Percentiles rank a stretch among this genome's conserved stretches.
Evolutionary conservation across 768 basidiomycete genomes (phyloP).

Genomic region (Coprinopsis sp.): DNA sequence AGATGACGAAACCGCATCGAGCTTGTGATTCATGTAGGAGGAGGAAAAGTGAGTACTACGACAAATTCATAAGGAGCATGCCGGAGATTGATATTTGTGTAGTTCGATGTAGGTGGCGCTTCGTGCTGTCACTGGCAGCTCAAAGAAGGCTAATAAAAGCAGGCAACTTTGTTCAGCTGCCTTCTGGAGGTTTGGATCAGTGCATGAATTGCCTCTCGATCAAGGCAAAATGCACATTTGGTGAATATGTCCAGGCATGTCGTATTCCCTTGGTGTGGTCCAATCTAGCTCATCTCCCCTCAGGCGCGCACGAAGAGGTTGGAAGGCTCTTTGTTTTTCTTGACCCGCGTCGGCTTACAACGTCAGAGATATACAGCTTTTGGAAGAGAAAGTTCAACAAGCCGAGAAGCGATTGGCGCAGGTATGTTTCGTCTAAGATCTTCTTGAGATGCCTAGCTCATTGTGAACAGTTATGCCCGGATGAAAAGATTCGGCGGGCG

Average conservation of each 20-base stretch:
- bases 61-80: not conserved
- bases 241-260: constrained; percentile 61
- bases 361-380: constrained; percentile 38
- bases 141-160: not conserved
- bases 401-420: constrained; percentile 50
- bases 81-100: not conserved
- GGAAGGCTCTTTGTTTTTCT: not conserved
- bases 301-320: not conserved
- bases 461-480: too few species aligned
- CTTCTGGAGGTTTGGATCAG: constrained; percentile 22
- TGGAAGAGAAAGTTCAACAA: constrained; percentile 56
- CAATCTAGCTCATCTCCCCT: too few species aligned
- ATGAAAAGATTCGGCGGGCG: too few species aligned
- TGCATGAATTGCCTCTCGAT: constrained; percentile 68
- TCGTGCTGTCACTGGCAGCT: not conserved
- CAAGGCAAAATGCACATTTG: constrained; percentile 61
- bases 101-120: constrained; percentile 7
- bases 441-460: too few species aligned
- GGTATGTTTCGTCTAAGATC: too few species aligned
- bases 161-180: constrained; percentile 7
- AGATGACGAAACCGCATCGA: constrained; percentile 56
- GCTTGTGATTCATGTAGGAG: constrained; percentile 70
- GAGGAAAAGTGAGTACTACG: constrained; percentile 55
- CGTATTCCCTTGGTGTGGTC: not conserved
- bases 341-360: not conserved